Evolutionary conservation across 2,329 filamentous ascomycete genomes (phyloP).

Genomic region (Arachnomyces sp.): DNA sequence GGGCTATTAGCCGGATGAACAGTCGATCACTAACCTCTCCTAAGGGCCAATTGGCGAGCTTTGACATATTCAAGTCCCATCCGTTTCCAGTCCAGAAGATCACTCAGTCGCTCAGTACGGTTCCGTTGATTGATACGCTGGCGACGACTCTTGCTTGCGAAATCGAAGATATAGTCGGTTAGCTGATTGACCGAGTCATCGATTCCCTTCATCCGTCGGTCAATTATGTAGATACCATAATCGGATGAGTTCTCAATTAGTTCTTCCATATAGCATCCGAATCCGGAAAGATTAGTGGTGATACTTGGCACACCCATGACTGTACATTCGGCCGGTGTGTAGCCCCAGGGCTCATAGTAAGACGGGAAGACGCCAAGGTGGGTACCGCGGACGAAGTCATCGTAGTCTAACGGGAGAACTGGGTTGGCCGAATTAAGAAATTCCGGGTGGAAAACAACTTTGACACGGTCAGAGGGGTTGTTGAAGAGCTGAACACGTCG

Average conservation of each 20-base stretch:
- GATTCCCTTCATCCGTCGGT: conserved; percentile 87
- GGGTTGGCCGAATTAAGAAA: conserved; percentile 95
- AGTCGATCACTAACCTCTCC: conserved; percentile 46
- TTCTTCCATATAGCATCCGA: conserved; percentile 99
- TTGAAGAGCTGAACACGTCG: conserved; percentile 96
- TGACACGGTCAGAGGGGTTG: conserved; percentile 87
- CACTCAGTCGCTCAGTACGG: conserved; percentile 86
- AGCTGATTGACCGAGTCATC: conserved; percentile 97
- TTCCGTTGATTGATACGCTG: conserved; percentile 99
- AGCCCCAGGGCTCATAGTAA: conserved; percentile 99
- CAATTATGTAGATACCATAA: conserved; percentile 98
- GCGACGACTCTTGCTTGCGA: conserved; percentile 82
- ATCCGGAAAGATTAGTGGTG: conserved; percentile 94
- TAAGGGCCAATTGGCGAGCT: conserved; percentile 82
- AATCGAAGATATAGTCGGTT: conserved; percentile 86
- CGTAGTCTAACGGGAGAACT: conserved; percentile 90
- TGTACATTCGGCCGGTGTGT: conserved; percentile 95
- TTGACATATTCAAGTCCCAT: conserved; percentile 99
- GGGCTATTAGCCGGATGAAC: not conserved
- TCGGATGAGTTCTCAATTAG: conserved; percentile 96
- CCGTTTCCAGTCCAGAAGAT: conserved; percentile 95
- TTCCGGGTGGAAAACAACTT: conserved; percentile 96
- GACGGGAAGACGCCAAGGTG: conserved; percentile 94
- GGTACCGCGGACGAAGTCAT: conserved; percentile 95
- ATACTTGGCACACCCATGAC: conserved; percentile 99